Conservation (phyloP, 495 filamentous ascomycete genomes). For the Aspergillus sparsus region DNA sequence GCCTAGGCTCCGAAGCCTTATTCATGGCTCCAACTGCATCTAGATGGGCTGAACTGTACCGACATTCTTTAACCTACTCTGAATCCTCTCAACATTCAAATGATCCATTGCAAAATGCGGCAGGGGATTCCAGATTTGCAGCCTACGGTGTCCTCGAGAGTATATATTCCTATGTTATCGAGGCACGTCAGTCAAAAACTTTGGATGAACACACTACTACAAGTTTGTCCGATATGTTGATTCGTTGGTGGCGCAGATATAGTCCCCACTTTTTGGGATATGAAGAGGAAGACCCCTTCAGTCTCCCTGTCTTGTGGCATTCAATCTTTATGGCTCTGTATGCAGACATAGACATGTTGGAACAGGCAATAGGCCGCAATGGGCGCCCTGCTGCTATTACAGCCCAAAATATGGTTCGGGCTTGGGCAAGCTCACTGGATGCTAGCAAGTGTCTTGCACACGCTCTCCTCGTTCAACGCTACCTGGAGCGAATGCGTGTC, state of each 20-base stretch:
- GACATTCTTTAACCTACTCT: conserved; percentile 8
- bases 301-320: conserved; percentile 41
- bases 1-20: conserved; percentile 27
- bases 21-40: conserved; percentile 36
- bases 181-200: conserved; percentile 20
- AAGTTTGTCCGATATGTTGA: conserved; percentile 21
- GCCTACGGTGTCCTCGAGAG: conserved; percentile 30
- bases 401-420: conserved; percentile 2
- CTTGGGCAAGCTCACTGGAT: conserved; percentile 24
- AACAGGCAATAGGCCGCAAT: conserved; percentile 32
- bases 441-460: conserved; percentile 33
- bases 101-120: conserved; percentile 17
- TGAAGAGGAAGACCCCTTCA: conserved; percentile 25
- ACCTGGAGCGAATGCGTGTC: conserved; percentile 29
- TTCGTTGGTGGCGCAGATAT: conserved; percentile 29
- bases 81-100: not conserved
- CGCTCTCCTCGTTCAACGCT: conserved; percentile 27
- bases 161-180: conserved; percentile 25
- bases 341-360: conserved; percentile 35
- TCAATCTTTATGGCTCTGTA: conserved; percentile 36
- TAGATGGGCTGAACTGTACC: conserved; percentile 29
- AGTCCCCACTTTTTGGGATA: conserved; percentile 10
- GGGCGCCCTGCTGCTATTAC: conserved; percentile 13
- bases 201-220: conserved; percentile 18
- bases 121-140: conserved; percentile 21